These are phyloP conservation scores for Cladorrhinum samala DNA, from an alignment of 495 filamentous ascomycete species.

Conservation along the genomic window DNA sequence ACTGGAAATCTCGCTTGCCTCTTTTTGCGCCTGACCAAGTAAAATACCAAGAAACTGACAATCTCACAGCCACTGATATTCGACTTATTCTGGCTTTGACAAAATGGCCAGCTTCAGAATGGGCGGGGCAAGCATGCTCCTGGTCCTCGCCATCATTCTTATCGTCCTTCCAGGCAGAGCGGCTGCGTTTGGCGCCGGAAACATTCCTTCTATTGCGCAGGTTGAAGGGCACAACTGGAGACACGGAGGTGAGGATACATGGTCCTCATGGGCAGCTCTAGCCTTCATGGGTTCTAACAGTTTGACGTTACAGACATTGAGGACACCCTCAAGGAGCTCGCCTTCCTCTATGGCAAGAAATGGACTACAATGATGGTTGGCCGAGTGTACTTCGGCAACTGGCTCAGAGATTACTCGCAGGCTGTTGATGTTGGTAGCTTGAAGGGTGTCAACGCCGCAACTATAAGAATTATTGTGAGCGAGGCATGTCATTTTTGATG, in stretches of 20 bases:
- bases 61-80: neutral
- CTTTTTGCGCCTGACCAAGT: too few species aligned
- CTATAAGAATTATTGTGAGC: slow-evolving; percentile 71
- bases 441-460: slow-evolving; percentile 81
- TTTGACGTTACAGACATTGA: slow-evolving; percentile 55
- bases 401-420: slow-evolving; percentile 73
- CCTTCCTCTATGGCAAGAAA: slow-evolving; percentile 84
- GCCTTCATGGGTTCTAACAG: neutral
- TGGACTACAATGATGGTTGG: slow-evolving; percentile 88
- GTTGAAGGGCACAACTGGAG: slow-evolving; percentile 95
- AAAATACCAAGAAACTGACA: neutral
- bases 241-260: slow-evolving; percentile 63
- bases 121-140: slow-evolving; percentile 38
- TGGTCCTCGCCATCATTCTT: slow-evolving; percentile 46
- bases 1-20: neutral
- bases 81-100: neutral
- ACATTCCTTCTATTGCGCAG: slow-evolving; percentile 88
- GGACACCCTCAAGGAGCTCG: slow-evolving; percentile 84
- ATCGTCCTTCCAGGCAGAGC: slow-evolving; percentile 58
- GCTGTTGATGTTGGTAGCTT: slow-evolving; percentile 89
- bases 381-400: slow-evolving; percentile 88
- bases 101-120: slow-evolving; percentile 35
- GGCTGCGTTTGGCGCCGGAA: slow-evolving; percentile 87
- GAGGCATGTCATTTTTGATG: neutral
- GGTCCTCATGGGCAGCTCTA: slow-evolving; percentile 8